Evolutionary conservation across 78 protist species (phyloP).

Genomic region (Tieghemostelium lacteum): DNA sequence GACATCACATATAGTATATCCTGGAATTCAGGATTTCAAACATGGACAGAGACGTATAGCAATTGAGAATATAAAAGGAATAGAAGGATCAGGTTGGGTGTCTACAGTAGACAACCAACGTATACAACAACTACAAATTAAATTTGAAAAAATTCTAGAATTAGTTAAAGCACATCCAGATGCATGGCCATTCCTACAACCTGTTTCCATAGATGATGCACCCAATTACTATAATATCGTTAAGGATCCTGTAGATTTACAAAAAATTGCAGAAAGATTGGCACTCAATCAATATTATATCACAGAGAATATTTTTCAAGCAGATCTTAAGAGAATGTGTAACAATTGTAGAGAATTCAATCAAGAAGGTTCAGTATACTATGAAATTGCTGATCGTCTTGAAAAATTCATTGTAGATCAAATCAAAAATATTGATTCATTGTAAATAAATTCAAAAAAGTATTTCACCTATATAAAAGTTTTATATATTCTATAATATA

Average conservation of each 20-base stretch:
- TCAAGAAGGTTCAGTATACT: conserved; percentile 54
- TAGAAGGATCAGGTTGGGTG: conserved; percentile 65
- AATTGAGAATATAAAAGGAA: conserved; percentile 27
- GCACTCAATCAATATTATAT: conserved; percentile 53
- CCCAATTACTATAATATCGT: conserved; percentile 40
- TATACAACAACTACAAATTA: conserved; percentile 4
- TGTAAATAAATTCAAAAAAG: no score
- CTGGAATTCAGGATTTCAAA: conserved; percentile 29
- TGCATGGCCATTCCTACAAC: conserved; percentile 57
- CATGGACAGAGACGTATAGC: conserved; percentile 25
- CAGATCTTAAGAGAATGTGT: conserved; percentile 79
- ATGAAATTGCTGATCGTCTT: conserved; percentile 24
- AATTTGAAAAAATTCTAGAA: not conserved
- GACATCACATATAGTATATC: conserved; percentile 52
- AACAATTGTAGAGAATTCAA: conserved; percentile 80
- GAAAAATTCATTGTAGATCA: conserved; percentile 31
- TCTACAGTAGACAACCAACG: not conserved
- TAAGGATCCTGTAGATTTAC: conserved; percentile 42
- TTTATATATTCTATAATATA: no score
- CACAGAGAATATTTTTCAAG: conserved; percentile 70
- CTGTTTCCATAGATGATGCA: conserved; percentile 49
- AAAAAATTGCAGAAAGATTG: conserved; percentile 32
- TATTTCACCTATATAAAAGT: no score
- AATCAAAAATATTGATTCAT: no score
- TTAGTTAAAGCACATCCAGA: conserved; percentile 17